Evolutionary conservation across 2,329 filamentous ascomycete species (phyloP).

Genomic region (Cryphonectria radicalis): DNA sequence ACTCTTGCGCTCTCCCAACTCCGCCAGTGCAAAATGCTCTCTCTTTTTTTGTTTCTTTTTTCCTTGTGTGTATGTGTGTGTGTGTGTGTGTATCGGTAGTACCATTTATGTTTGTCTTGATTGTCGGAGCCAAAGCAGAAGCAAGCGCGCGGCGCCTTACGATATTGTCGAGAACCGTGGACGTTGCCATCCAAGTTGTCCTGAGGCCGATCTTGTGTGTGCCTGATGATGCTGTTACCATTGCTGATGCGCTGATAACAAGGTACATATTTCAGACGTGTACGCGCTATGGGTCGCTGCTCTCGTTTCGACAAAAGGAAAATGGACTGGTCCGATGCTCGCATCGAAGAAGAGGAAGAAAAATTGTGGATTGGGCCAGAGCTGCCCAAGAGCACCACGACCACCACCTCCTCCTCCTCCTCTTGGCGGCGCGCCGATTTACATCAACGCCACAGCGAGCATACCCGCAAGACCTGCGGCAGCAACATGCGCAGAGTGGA

Average conservation of each 20-base stretch:
- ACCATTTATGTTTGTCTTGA: slow-evolving; percentile 12
- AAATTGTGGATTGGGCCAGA: neutral
- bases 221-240: neutral
- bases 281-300: slow-evolving; percentile 16
- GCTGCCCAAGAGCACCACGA: neutral
- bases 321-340: slow-evolving; percentile 36
- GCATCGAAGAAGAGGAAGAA: no score
- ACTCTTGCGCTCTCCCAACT: slow-evolving; percentile 27
- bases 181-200: slow-evolving; percentile 13
- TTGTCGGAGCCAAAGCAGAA: slow-evolving; percentile 21
- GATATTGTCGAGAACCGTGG: slow-evolving; percentile 3
- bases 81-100: slow-evolving; percentile 1
- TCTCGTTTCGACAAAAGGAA: slow-evolving; percentile 34
- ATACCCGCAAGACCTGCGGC: slow-evolving; percentile 56
- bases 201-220: neutral
- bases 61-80: neutral
- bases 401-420: no score
- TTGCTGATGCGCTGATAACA: slow-evolving; percentile 3
- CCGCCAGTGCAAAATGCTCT: slow-evolving; percentile 24
- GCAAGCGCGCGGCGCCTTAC: slow-evolving; percentile 26
- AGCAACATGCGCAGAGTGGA: slow-evolving; percentile 50
- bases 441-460: slow-evolving; percentile 56
- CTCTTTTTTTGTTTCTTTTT: slow-evolving; percentile 3
- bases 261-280: neutral
- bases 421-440: slow-evolving; percentile 34